phyloP scores from a whole-genome alignment of 2,329 filamentous ascomycete species.

The Fusarium multiceps region DNA sequence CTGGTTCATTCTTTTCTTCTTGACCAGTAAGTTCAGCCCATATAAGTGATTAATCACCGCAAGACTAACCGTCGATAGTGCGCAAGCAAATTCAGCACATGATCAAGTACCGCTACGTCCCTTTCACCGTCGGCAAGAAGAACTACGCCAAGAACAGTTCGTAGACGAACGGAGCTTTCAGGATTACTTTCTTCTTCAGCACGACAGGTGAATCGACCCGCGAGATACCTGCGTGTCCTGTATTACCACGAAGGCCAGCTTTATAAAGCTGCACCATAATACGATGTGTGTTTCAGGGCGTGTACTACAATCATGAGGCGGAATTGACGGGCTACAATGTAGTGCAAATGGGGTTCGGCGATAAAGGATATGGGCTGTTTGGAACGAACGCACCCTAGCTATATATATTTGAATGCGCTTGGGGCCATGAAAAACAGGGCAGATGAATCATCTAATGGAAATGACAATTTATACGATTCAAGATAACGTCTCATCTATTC shows the following conservation, averaged over 20 bases:
- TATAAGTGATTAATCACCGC: neutral
- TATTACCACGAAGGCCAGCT: slow-evolving; percentile 43
- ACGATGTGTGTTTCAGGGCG: slow-evolving; percentile 36
- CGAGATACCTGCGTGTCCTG: slow-evolving; percentile 39
- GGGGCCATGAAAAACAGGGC: slow-evolving; percentile 30
- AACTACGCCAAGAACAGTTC: slow-evolving; percentile 76
- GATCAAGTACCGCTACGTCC: slow-evolving; percentile 99
- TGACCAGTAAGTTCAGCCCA: slow-evolving; percentile 81
- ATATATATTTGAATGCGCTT: slow-evolving; percentile 44
- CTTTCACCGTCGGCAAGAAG: slow-evolving; percentile 91
- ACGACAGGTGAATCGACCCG: slow-evolving; percentile 23
- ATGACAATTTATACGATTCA: slow-evolving; percentile 32
- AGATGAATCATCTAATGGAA: slow-evolving; percentile 46
- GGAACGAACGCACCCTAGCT: slow-evolving; percentile 24
- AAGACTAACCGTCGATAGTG: slow-evolving; percentile 67
- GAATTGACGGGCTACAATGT: slow-evolving; percentile 27
- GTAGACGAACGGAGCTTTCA: slow-evolving; percentile 37
- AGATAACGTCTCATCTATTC: neutral
- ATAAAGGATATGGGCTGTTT: slow-evolving; percentile 29
- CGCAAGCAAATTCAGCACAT: slow-evolving; percentile 99
- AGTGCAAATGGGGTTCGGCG: slow-evolving; percentile 28
- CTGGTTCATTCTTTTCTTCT: slow-evolving; percentile 94
- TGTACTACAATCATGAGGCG: slow-evolving; percentile 42
- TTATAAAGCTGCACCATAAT: slow-evolving; percentile 45
- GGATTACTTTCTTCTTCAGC: slow-evolving; percentile 35